Evolutionary conservation across 108 stramenopile species (phyloP), one percentile per base, ranked within the genome.

Genomic region (Fistulifera solaris): DNA sequence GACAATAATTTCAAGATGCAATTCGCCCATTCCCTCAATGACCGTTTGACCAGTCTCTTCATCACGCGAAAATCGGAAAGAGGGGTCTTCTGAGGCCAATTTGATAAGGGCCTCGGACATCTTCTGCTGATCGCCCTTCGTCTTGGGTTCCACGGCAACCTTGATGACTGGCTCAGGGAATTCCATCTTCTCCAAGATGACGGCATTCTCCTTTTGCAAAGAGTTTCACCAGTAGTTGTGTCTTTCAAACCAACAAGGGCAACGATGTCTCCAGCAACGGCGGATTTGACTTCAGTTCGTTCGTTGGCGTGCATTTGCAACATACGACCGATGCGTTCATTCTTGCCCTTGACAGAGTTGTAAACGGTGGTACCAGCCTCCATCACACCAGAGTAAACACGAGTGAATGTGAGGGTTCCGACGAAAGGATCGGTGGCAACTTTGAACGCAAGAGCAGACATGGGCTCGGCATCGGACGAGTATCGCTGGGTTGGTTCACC

Each of bases 1-100:
- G 13, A 98, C 96, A 67, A 97, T 94, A 75, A 99, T 98, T 66
- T 99, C 99, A 43, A 99, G 76, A 79, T 99, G 99, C 16, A 99
- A 87, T 80, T 98, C 97, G 44, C 99, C 99, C 99, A 99, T 98
- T 56, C 99, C 99, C 61, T 91, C 92, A 62, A 99, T 96, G 68
- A 97, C 71, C 26, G 95, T 96, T 72, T 99, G 97, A 14, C 95
- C 96, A 22, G 94, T 96, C 54, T 98, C 97, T 52, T 95, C 95
- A 71, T 97, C 95, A 61, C 89, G 86, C 23, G 76, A 74, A 72
- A 93, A 87, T 23, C 88, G 86, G 87, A 99, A 93, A 15, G 89
- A 92, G 13, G 99, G 99, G 76, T 99, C 99, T 67, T 99, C 96
- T 18, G 93, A 85, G 43, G 87, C 88, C 70, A 99, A 89, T 27